Evolutionary conservation across 257 asterid species (phyloP).

Genomic region (Solanum appendiculatum): DNA sequence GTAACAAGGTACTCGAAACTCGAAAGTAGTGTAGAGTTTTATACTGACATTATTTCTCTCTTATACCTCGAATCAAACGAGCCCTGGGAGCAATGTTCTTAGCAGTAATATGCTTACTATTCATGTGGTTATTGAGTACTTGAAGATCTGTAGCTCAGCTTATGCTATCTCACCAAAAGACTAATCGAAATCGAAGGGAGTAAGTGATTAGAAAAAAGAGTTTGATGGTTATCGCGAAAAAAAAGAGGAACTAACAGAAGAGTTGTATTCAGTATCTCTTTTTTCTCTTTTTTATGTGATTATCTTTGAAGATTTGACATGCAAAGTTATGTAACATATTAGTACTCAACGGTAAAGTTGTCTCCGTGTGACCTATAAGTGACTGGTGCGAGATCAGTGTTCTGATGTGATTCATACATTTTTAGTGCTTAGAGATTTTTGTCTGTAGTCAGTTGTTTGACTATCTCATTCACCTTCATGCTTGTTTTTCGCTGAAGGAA

Average conservation of each 20-base stretch:
- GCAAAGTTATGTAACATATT: background rate
- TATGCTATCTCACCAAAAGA: background rate
- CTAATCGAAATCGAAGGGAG: background rate
- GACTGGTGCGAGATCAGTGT: background rate
- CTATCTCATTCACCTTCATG: background rate
- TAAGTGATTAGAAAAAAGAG: background rate
- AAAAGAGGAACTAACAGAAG: background rate
- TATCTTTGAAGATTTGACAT: background rate
- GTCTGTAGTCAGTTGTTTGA: background rate
- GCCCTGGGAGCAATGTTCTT: background rate
- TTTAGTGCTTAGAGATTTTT: background rate
- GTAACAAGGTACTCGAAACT: background rate
- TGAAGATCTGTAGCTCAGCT: background rate
- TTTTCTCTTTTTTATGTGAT: background rate
- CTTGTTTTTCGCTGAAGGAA: conserved; percentile 22
- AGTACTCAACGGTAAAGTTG: background rate
- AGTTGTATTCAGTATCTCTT: background rate
- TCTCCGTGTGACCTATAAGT: background rate
- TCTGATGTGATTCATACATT: background rate
- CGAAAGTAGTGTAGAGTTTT: background rate
- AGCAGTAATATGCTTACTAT: background rate
- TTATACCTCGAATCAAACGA: background rate
- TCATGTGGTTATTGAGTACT: background rate
- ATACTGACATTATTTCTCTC: background rate
- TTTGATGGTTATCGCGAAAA: background rate